A percentile compares a stretch with the other conserved stretches of the same genome.
Conservation (phyloP, 192 early-diverging fungal genomes). For the Cetraspora pellucida region DNA sequence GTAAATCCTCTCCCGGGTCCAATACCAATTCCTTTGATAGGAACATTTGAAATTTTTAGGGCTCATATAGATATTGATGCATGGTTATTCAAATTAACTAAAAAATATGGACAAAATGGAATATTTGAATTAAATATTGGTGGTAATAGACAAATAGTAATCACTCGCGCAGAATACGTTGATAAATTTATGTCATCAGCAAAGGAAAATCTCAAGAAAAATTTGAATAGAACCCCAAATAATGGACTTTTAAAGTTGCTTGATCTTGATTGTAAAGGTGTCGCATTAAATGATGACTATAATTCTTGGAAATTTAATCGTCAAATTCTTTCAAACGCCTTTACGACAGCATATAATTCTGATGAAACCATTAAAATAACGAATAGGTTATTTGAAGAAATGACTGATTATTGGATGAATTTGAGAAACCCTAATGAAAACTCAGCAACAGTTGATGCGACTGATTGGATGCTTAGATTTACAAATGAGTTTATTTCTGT, state of each 20-base stretch:
- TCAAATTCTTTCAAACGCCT: conserved; percentile 3
- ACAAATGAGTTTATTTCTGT: conserved; percentile 12
- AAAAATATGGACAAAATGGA: conserved; percentile 10
- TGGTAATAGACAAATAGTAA: conserved; percentile 10
- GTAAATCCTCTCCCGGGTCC: conserved; percentile 20
- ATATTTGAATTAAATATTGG: conserved; percentile 20
- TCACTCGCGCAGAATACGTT: conserved; percentile 9
- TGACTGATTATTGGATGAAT: not conserved
- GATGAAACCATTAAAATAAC: too few species aligned
- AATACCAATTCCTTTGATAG: conserved; percentile 22
- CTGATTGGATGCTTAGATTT: conserved; percentile 29
- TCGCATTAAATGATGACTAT: not conserved
- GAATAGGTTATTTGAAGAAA: conserved; percentile 26
- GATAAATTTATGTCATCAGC: conserved; percentile 10
- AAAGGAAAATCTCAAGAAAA: not conserved
- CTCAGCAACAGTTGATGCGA: not conserved
- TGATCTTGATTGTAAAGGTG: not conserved
- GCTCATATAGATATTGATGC: conserved; percentile 1
- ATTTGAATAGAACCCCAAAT: conserved; percentile 13
- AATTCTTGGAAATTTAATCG: conserved; percentile 19
- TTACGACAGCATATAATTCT: not conserved
- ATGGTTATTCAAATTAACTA: conserved; percentile 2
- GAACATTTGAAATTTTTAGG: conserved; percentile 14
- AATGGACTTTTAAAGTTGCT: conserved; percentile 12
- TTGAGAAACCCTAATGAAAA: not conserved